Evolutionary conservation across 176 grass and related monocot genomes (phyloP).

Genomic region (Carex myosuroides): DNA sequence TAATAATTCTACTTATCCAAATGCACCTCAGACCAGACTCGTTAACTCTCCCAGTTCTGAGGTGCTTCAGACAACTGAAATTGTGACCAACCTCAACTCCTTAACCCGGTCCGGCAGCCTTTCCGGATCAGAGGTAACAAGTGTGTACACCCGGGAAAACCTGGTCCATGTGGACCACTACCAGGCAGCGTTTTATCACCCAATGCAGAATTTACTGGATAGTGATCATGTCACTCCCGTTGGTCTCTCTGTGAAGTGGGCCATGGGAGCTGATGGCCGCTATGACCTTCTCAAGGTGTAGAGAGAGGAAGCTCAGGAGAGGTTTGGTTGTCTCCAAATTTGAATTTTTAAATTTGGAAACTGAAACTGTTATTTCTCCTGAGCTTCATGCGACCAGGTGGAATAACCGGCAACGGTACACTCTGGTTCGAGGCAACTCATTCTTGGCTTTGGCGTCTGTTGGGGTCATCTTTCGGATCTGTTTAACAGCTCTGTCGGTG

Average conservation of each 20-base stretch:
- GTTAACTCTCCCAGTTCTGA: slow-evolving; percentile 42
- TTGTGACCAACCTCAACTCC: slow-evolving; percentile 36
- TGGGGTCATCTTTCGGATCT: slow-evolving; percentile 19
- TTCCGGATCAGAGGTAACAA: slow-evolving; percentile 67
- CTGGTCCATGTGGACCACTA: slow-evolving; percentile 39
- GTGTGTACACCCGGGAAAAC: slow-evolving; percentile 40
- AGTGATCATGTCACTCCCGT: slow-evolving; percentile 30
- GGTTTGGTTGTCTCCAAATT: background rate
- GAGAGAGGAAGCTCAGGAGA: slow-evolving; percentile 26
- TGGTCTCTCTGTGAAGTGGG: slow-evolving; percentile 51
- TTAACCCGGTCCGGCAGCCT: slow-evolving; percentile 35
- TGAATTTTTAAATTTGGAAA: background rate
- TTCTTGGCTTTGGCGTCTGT: slow-evolving; percentile 88
- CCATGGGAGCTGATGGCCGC: slow-evolving; percentile 40
- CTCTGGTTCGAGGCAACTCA: slow-evolving; percentile 79
- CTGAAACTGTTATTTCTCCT: background rate
- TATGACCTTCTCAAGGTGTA: slow-evolving; percentile 80
- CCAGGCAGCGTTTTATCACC: slow-evolving; percentile 55
- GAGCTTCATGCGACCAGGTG: slow-evolving; percentile 18
- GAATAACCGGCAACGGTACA: slow-evolving; percentile 13
- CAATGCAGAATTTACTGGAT: slow-evolving; percentile 51
- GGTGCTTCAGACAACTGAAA: slow-evolving; percentile 54
- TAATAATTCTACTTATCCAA: background rate
- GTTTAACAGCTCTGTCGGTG: background rate
- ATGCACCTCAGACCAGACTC: background rate